A percentile compares a stretch with the other conserved stretches of the same genome.
These are phyloP conservation scores for Coemansia nantahalensis DNA, from an alignment of 192 early-diverging fungal genomes.

Conservation along the genomic window DNA sequence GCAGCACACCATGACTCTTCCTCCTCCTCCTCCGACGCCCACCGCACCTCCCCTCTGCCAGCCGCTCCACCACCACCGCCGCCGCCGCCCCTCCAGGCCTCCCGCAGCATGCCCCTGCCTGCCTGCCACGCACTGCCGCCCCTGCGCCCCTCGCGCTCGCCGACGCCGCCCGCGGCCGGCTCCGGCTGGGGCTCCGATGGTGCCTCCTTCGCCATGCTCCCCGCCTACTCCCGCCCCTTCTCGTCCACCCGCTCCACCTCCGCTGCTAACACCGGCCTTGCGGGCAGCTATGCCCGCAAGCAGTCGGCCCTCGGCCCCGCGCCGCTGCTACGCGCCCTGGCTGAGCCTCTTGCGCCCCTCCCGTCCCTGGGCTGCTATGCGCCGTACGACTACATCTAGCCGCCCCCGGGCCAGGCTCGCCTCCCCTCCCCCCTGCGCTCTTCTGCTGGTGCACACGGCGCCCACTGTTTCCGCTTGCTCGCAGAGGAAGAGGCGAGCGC, in stretches of 20 bases:
- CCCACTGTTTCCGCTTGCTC: background rate
- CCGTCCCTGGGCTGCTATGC: slow-evolving; percentile 31
- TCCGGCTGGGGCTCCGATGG: slow-evolving; percentile 42
- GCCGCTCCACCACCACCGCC: slow-evolving; percentile 2
- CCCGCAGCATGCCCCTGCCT: slow-evolving; percentile 16
- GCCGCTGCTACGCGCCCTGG: slow-evolving; percentile 29
- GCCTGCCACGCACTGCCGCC: slow-evolving; percentile 1
- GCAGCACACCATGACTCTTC: slow-evolving; percentile 26
- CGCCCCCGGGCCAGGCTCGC: background rate
- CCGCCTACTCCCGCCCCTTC: slow-evolving; percentile 40
- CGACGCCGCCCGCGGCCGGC: slow-evolving; percentile 35
- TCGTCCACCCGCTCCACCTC: slow-evolving; percentile 43
- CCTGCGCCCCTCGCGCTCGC: slow-evolving; percentile 13
- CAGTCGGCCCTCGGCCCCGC: slow-evolving; percentile 14
- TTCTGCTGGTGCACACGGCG: background rate
- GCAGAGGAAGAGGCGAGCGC: background rate
- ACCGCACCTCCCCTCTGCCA: background rate
- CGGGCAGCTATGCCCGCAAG: slow-evolving; percentile 27
- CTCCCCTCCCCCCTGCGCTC: background rate
- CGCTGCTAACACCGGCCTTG: slow-evolving; percentile 13
- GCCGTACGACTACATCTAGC: slow-evolving; percentile 37
- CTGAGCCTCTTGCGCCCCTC: slow-evolving; percentile 25
- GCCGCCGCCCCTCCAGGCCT: slow-evolving; percentile 12
- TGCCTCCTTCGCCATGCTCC: slow-evolving; percentile 13
- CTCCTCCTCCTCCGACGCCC: slow-evolving; percentile 2